Conservation (phyloP, 1,284 basidiomycete genomes). For the Cerioporus squamosus region DNA sequence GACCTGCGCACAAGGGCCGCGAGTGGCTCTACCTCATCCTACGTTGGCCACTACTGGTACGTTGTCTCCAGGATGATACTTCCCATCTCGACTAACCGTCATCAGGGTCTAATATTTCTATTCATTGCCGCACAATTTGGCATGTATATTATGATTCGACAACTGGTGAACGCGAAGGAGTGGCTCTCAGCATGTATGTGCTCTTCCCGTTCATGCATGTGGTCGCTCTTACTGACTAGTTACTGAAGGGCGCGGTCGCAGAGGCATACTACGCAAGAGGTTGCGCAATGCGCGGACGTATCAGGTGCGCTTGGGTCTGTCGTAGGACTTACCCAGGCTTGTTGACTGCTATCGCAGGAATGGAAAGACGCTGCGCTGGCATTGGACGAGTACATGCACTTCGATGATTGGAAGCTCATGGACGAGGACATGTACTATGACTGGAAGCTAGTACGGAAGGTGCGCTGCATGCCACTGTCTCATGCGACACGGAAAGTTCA, state of each 20-base stretch:
- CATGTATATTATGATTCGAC: slow-evolving; percentile 85
- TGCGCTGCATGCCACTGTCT: slow-evolving; percentile 29
- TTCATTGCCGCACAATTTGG: slow-evolving; percentile 90
- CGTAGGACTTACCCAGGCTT: background rate
- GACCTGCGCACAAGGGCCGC: slow-evolving; percentile 53
- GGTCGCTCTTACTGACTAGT: slow-evolving; percentile 5
- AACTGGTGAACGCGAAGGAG: slow-evolving; percentile 93
- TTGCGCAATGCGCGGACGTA: slow-evolving; percentile 80
- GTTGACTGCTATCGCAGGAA: slow-evolving; percentile 46
- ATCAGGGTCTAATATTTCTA: slow-evolving; percentile 78
- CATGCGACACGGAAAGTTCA: background rate
- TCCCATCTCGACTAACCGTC: background rate
- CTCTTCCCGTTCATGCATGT: background rate
- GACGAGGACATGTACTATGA: slow-evolving; percentile 92
- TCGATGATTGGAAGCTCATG: slow-evolving; percentile 86
- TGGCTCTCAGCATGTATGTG: slow-evolving; percentile 85
- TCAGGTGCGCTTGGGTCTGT: slow-evolving; percentile 37
- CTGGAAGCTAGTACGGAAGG: slow-evolving; percentile 82
- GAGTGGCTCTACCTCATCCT: slow-evolving; percentile 84
- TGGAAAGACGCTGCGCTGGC: slow-evolving; percentile 86
- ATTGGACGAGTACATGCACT: slow-evolving; percentile 83
- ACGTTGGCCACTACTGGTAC: slow-evolving; percentile 88
- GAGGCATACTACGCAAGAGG: slow-evolving; percentile 76
- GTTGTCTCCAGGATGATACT: slow-evolving; percentile 30
- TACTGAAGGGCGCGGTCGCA: slow-evolving; percentile 77